Evolutionary conservation across 192 early-diverging fungal species (phyloP).

Genomic region (Bifiguratus adelaidae): DNA sequence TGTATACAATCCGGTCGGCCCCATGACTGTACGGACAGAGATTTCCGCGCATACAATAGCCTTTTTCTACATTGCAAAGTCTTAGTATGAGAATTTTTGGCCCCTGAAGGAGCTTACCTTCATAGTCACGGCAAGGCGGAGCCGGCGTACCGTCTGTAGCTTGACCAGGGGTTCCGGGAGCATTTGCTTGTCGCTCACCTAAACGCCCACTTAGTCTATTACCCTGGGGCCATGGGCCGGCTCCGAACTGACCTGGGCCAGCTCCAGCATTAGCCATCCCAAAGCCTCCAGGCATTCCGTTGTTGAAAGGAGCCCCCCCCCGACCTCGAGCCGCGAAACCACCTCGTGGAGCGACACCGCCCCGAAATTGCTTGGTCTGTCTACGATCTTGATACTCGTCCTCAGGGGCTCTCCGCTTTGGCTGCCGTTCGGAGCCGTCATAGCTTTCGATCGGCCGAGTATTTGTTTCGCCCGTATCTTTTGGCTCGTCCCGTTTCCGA

Average conservation of each 20-base stretch:
- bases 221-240: too few relatives aligned
- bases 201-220: too few relatives aligned
- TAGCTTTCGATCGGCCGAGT: conserved; percentile 10
- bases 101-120: conserved; percentile 43
- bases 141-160: too few relatives aligned
- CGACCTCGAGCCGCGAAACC: not conserved
- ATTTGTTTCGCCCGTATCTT: conserved; percentile 21
- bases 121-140: conserved; percentile 62
- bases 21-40: conserved; percentile 72
- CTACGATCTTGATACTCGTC: conserved; percentile 11
- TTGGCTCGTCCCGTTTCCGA: conserved; percentile 37
- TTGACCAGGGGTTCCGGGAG: too few relatives aligned
- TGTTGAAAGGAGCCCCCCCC: conserved; percentile 2
- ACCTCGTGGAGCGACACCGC: conserved; percentile 1
- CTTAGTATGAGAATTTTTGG: too few relatives aligned
- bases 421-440: not conserved
- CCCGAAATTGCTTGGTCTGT: conserved; percentile 9
- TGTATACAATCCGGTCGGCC: conserved; percentile 55
- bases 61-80: conserved; percentile 44
- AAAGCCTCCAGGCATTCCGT: conserved; percentile 1
- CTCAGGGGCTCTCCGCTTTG: conserved; percentile 8
- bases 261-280: too few relatives aligned
- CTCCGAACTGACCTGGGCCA: too few relatives aligned
- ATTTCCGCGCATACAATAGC: conserved; percentile 74
- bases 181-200: too few relatives aligned